Conservation (phyloP, 2,329 filamentous ascomycete genomes). For the Alternaria metachromatica region DNA sequence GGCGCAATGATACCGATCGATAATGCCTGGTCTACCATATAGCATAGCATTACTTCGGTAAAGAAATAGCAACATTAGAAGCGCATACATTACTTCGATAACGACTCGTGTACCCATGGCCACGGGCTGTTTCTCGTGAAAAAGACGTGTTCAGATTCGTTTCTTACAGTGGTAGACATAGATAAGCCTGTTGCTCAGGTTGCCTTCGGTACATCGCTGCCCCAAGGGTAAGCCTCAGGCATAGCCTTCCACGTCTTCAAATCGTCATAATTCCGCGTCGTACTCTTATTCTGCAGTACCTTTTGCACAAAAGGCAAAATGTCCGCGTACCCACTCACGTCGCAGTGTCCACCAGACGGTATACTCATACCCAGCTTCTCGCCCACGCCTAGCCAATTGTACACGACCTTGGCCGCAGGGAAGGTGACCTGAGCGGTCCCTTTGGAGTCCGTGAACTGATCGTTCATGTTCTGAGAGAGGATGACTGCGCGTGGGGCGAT, state of each 20-base stretch:
- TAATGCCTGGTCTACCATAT: conserved; percentile 39
- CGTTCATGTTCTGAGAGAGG: conserved; percentile 46
- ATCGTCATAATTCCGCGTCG: conserved; percentile 56
- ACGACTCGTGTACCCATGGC: neutral
- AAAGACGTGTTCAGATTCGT: neutral
- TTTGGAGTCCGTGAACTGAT: conserved; percentile 59
- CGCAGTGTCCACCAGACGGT: conserved; percentile 57
- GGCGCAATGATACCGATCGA: conserved; percentile 30
- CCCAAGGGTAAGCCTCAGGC: conserved; percentile 57
- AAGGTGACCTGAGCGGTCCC: conserved; percentile 51
- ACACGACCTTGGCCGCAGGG: conserved; percentile 44
- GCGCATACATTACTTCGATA: neutral
- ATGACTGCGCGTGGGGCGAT: conserved; percentile 45
- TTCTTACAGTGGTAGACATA: neutral
- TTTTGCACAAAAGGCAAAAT: conserved; percentile 59
- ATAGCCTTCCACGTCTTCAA: conserved; percentile 55
- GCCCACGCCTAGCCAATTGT: conserved; percentile 41
- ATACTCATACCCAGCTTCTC: conserved; percentile 55
- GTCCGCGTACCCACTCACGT: conserved; percentile 57
- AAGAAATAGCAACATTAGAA: neutral
- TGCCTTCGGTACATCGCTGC: conserved; percentile 8
- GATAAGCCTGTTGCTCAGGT: neutral
- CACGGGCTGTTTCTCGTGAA: neutral
- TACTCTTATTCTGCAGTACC: conserved; percentile 55
- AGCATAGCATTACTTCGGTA: neutral